phyloP scores from a whole-genome alignment of 805 yeast species.

The Clavispora vitiphila region DNA sequence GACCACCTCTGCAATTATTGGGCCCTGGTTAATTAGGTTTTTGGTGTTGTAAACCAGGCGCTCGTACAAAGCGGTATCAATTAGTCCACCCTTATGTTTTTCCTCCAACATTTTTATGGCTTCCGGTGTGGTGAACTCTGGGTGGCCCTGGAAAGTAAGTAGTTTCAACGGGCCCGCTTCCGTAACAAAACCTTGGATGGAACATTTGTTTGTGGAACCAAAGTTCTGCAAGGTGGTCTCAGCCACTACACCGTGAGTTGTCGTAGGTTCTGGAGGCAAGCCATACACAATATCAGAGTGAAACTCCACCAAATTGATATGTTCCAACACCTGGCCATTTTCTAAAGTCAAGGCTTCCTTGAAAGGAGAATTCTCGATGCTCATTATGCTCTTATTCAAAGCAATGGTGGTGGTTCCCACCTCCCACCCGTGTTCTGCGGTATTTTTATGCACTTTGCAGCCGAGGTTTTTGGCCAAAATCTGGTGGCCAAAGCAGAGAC shows the following conservation, averaged over 20 bases:
- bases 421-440: conserved; percentile 61
- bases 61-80: conserved; percentile 24
- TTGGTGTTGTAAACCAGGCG: conserved; percentile 26
- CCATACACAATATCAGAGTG: conserved; percentile 38
- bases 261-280: conserved; percentile 32
- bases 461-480: conserved; percentile 65
- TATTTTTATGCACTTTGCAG: conserved; percentile 49
- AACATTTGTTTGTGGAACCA: conserved; percentile 54
- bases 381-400: conserved; percentile 38
- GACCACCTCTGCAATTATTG: conserved; percentile 31
- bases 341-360: conserved; percentile 32
- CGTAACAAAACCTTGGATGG: conserved; percentile 60
- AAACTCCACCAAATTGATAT: conserved; percentile 31
- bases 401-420: conserved; percentile 51
- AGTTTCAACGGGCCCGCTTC: conserved; percentile 40
- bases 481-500: conserved; percentile 89
- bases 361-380: conserved; percentile 21
- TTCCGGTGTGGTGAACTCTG: conserved; percentile 56
- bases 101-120: conserved; percentile 21
- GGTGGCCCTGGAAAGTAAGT: conserved; percentile 84
- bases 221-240: conserved; percentile 30
- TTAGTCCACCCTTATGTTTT: conserved; percentile 12
- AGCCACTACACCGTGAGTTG: conserved; percentile 6
- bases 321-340: conserved; percentile 49
- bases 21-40: conserved; percentile 37